Evolutionary conservation across 2,329 filamentous ascomycete species (phyloP).

Genomic region (Colletotrichum sp.): DNA sequence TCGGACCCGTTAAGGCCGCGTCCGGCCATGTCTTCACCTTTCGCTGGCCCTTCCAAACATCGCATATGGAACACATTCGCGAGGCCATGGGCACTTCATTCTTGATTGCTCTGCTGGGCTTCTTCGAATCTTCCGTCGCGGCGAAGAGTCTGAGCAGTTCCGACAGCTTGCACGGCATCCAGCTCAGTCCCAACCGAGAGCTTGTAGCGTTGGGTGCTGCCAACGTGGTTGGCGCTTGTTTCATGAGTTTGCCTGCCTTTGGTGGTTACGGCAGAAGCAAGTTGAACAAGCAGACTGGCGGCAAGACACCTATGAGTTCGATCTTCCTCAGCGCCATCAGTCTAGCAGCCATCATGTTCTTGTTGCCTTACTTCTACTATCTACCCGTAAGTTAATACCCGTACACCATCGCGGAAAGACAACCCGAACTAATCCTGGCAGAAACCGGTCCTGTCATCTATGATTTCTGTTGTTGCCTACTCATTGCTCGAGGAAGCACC

Average conservation of each 20-base stretch:
- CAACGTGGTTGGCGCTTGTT: slow-evolving; percentile 89
- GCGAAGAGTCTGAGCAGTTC: slow-evolving; percentile 84
- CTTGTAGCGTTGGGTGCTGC: slow-evolving; percentile 89
- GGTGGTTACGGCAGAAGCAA: slow-evolving; percentile 96
- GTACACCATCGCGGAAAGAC: not conserved
- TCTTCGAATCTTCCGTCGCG: slow-evolving; percentile 96
- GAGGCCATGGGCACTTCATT: slow-evolving; percentile 91
- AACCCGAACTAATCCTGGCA: slow-evolving; percentile 36
- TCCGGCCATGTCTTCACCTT: slow-evolving; percentile 79
- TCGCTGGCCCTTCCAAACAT: slow-evolving; percentile 81
- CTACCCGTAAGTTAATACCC: slow-evolving; percentile 73
- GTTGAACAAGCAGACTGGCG: slow-evolving; percentile 90
- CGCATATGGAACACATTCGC: slow-evolving; percentile 81
- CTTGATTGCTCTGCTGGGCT: slow-evolving; percentile 92
- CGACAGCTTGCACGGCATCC: slow-evolving; percentile 77
- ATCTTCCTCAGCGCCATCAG: slow-evolving; percentile 86
- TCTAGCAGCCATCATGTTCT: slow-evolving; percentile 77
- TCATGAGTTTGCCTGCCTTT: slow-evolving; percentile 92
- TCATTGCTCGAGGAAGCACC: slow-evolving; percentile 95
- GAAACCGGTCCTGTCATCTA: slow-evolving; percentile 92
- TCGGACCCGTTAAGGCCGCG: slow-evolving; percentile 80
- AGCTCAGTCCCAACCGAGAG: slow-evolving; percentile 89
- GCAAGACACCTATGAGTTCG: slow-evolving; percentile 91
- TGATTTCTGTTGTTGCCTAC: slow-evolving; percentile 95
- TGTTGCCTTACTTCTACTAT: slow-evolving; percentile 93